Evolutionary conservation across 345 rosid species (phyloP).

Genomic region (Tarenaya hassleriana): DNA sequence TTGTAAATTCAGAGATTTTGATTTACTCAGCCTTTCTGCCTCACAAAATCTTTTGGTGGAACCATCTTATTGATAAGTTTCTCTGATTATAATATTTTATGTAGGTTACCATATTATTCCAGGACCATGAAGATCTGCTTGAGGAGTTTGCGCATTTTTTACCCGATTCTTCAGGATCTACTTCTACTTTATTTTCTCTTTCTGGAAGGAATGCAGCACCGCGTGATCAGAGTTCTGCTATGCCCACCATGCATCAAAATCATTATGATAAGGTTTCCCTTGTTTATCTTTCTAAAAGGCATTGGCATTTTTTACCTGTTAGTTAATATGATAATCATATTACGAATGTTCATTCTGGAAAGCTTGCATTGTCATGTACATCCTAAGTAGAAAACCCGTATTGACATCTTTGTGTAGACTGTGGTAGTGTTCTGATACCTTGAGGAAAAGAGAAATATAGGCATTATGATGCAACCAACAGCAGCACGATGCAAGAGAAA

Average conservation of each 20-base stretch:
- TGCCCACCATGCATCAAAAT: conserved; percentile 46
- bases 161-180: conserved; percentile 66
- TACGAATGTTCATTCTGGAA: no score
- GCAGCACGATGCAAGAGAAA: no score
- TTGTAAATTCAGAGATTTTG: conserved; percentile 8
- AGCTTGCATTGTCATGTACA: no score
- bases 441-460: no score
- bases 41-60: conserved; percentile 17
- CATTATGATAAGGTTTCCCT: conserved; percentile 66
- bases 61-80: neutral
- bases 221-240: conserved; percentile 50
- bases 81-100: conserved; percentile 13
- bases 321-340: no score
- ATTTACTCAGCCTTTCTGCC: conserved; percentile 12
- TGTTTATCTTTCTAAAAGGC: neutral
- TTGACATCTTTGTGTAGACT: no score
- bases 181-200: conserved; percentile 38
- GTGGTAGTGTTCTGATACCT: no score
- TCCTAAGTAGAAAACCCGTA: no score
- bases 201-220: conserved; percentile 50
- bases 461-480: no score
- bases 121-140: conserved; percentile 78
- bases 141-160: conserved; percentile 80
- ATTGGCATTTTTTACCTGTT: neutral
- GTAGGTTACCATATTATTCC: conserved; percentile 81